Percentiles rank a stretch among this genome's conserved stretches.
Evolutionary conservation across 208 protist genomes (phyloP).

Genomic region (Leishmania gerbilli): DNA sequence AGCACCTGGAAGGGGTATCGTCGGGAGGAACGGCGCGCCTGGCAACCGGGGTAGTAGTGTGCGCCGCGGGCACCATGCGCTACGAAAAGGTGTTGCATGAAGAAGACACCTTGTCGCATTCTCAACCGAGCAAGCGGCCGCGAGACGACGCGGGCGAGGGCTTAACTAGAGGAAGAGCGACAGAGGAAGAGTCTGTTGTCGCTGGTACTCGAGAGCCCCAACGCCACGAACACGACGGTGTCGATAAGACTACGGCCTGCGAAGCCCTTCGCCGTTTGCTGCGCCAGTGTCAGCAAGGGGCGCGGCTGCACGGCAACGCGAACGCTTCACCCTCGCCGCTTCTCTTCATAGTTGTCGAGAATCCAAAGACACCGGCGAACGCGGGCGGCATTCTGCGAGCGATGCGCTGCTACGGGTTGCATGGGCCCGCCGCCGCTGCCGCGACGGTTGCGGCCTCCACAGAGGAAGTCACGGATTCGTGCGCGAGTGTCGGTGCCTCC

Average conservation of each 20-base stretch:
- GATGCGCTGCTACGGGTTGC: constrained; percentile 47
- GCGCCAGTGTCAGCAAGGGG: constrained; percentile 12
- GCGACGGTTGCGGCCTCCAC: background rate
- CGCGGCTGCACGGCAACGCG: background rate
- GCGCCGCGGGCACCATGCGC: constrained; percentile 21
- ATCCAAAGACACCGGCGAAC: constrained; percentile 75
- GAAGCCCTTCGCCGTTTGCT: constrained; percentile 2
- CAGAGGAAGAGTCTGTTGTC: background rate
- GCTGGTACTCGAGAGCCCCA: background rate
- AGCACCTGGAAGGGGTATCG: constrained; percentile 45
- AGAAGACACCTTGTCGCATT: background rate
- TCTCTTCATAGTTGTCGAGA: constrained; percentile 66
- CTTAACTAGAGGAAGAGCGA: background rate
- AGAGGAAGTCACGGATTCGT: background rate
- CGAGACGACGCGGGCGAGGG: background rate
- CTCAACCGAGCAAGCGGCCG: constrained; percentile 1
- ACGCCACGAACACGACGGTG: background rate
- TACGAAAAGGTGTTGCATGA: constrained; percentile 6
- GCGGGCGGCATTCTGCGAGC: constrained; percentile 68
- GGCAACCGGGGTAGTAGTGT: constrained; percentile 27
- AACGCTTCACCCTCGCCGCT: constrained; percentile 6
- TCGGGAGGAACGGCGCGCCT: constrained; percentile 26
- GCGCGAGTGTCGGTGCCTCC: background rate
- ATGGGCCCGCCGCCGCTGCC: constrained; percentile 12
- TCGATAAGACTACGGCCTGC: background rate